Base-by-base conservation (phyloP, 2,329 filamentous ascomycete species). In the Cytospora mali region DNA sequence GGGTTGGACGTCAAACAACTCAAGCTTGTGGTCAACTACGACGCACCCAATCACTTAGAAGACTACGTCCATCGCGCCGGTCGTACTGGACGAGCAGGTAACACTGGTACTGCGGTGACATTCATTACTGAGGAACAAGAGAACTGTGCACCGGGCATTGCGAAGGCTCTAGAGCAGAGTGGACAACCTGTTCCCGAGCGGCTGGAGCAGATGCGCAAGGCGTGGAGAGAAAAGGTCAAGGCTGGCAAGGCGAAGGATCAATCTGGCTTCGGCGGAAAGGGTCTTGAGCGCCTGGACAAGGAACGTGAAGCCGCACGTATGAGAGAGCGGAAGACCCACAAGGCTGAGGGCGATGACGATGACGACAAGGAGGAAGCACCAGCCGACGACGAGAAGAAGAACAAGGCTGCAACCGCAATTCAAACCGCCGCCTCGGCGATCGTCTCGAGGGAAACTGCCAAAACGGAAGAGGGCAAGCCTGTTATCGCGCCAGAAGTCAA, bases 41-140 rank as follows among this genome's bases (percentile, higher is more conserved):
- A 97, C 72, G 91, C 90, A 0, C 94, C 93, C 0, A 96, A 96
- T 71, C 93, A 98, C 77, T 77, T 97, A 66, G 95, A 99, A 76
- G 95, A 98, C 72, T 98, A 98, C 71, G 94, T 98, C 48, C 95
- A 97, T 75, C 89, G 95, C 66, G 92, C 91, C 61, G 95, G 95
- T 54, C 91, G 95, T 70, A 98, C 95, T 9, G 95, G 95, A 13
- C 89, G 95, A 73, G 95, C 95, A 52, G 95, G 95, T 48, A 96
- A 97, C 71, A 97, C 88, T 25, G 95, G 95, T 66, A 96, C 93
- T 46, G 95, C 95, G 0, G 91, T 99, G 56, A 99, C 95, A 0
- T 97, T 98, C 72, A 81, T 99, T 63, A 96, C 92, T 0, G 89
- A 92, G 49, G 91, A 96, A 53, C 93, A 99, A 74, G 93, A 96